Evolutionary conservation across 768 basidiomycete genomes (phyloP).

Genomic region (Suillus ampliporus): DNA sequence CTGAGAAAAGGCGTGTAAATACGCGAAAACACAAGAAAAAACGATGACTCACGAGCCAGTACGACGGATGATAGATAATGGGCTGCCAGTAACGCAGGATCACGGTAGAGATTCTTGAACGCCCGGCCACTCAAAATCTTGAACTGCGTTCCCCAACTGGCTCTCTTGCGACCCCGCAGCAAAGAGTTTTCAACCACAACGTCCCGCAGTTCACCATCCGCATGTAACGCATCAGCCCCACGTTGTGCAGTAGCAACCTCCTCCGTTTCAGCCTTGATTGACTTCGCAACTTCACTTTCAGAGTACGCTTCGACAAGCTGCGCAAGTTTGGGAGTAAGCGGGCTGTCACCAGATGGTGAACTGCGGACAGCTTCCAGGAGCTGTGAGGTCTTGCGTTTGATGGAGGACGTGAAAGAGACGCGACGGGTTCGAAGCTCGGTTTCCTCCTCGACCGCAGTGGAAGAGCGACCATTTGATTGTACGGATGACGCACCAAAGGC

Average conservation of each 20-base stretch:
- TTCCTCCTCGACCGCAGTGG: conserved; percentile 45
- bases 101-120: conserved; percentile 97
- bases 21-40: conserved; percentile 6
- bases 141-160: conserved; percentile 90
- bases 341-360: conserved; percentile 35
- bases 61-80: conserved; percentile 88
- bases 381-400: conserved; percentile 78
- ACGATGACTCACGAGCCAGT: conserved; percentile 71
- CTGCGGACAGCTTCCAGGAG: conserved; percentile 61
- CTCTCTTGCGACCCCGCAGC: conserved; percentile 76
- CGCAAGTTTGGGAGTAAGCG: conserved; percentile 59
- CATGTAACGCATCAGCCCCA: conserved; percentile 24
- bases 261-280: conserved; percentile 67
- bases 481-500: conserved; percentile 52
- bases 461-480: conserved; percentile 41
- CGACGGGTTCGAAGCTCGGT: conserved; percentile 57
- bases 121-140: conserved; percentile 92
- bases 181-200: conserved; percentile 70
- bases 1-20: conserved; percentile 42
- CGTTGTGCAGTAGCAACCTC: conserved; percentile 36
- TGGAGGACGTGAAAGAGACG: conserved; percentile 53
- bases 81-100: conserved; percentile 88
- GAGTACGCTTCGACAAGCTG: conserved; percentile 77
- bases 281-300: conserved; percentile 65
- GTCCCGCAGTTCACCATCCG: conserved; percentile 60